phyloP scores from a whole-genome alignment of 2,329 filamentous ascomycete species.

The Apiospora phragmitis region DNA sequence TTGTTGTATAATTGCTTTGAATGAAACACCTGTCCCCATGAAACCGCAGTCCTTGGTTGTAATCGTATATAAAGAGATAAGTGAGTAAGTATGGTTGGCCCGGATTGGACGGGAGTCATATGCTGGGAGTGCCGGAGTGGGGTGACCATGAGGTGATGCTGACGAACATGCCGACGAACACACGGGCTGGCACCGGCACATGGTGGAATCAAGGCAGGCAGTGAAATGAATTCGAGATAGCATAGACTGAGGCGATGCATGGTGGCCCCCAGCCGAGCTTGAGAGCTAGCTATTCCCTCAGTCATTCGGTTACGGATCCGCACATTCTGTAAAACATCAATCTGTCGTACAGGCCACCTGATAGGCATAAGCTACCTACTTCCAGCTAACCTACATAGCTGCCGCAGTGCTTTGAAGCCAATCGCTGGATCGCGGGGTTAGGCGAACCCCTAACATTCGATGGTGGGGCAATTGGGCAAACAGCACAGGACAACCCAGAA shows the following conservation, averaged over 20 bases:
- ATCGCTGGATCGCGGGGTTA: neutral
- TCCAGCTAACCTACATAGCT: neutral
- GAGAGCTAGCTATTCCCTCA: neutral
- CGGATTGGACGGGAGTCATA: neutral
- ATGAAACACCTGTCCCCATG: neutral
- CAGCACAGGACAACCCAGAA: neutral
- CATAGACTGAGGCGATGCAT: neutral
- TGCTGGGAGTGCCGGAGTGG: neutral
- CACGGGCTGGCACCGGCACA: neutral
- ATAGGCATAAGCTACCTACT: no score
- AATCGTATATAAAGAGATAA: neutral
- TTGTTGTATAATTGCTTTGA: neutral
- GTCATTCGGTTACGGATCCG: neutral
- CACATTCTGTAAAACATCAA: neutral
- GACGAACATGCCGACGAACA: neutral
- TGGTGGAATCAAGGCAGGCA: neutral
- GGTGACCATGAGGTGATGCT: slow-evolving; percentile 1
- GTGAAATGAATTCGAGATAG: neutral
- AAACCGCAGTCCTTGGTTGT: no score
- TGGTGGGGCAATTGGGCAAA: neutral
- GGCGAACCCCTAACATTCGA: neutral
- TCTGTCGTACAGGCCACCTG: no score
- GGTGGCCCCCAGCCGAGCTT: neutral
- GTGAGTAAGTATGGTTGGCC: neutral
- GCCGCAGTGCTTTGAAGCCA: neutral